Evolutionary conservation across 1,284 basidiomycete genomes (phyloP).

Genomic region (Boletus semigastroideus): DNA sequence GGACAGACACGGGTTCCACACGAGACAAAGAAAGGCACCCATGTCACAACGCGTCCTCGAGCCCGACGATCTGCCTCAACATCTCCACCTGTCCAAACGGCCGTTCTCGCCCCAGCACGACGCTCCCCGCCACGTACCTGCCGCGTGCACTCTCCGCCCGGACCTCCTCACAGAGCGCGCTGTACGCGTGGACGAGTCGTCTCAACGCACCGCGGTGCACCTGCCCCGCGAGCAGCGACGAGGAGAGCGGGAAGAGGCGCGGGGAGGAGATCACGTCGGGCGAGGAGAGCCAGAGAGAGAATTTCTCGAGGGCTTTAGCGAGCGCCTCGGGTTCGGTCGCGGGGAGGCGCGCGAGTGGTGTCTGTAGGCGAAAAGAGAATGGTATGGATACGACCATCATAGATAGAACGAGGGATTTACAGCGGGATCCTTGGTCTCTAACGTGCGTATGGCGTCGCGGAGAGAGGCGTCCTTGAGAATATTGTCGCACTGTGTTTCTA

Average conservation of each 20-base stretch:
- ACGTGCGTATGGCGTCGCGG: slow-evolving; percentile 57
- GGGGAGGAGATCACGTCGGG: slow-evolving; percentile 75
- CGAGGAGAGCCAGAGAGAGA: slow-evolving; percentile 69
- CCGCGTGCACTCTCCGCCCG: slow-evolving; percentile 55
- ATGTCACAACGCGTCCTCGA: slow-evolving; percentile 45
- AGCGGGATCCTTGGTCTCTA: slow-evolving; percentile 51
- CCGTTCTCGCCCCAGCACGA: slow-evolving; percentile 80
- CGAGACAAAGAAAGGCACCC: too few species aligned
- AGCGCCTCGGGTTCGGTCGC: slow-evolving; percentile 56
- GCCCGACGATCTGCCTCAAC: slow-evolving; percentile 73
- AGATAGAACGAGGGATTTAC: slow-evolving; percentile 43
- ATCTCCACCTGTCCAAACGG: slow-evolving; percentile 76
- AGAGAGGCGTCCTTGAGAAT: slow-evolving; percentile 78
- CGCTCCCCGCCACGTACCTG: slow-evolving; percentile 84
- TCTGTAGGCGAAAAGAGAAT: too few species aligned
- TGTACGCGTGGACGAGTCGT: slow-evolving; percentile 69
- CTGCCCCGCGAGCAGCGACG: slow-evolving; percentile 60
- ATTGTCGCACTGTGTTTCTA: slow-evolving; percentile 56
- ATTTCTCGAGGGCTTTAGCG: slow-evolving; percentile 52
- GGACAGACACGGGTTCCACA: too few species aligned
- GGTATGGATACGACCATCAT: too few species aligned
- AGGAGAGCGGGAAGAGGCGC: slow-evolving; percentile 71
- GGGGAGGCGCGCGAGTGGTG: slow-evolving; percentile 67
- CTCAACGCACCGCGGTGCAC: slow-evolving; percentile 77
- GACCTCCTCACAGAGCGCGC: slow-evolving; percentile 70